Conservation (phyloP, 2,329 filamentous ascomycete genomes). For the Sporothrix luriei region DNA sequence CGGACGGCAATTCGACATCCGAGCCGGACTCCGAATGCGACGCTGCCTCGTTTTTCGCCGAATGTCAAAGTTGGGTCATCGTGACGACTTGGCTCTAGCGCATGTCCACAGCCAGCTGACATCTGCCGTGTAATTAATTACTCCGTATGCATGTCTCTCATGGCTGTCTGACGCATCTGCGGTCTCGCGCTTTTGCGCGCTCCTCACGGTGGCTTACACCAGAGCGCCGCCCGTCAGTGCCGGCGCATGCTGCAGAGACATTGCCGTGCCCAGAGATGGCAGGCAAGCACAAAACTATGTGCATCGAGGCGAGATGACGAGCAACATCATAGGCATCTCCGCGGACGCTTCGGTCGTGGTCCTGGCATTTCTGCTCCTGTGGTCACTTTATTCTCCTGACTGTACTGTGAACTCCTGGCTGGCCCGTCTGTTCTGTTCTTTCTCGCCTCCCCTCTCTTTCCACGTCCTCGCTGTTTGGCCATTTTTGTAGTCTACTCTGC, state of each 20-base stretch:
- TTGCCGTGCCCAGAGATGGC: too few species aligned
- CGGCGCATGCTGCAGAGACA: too few species aligned
- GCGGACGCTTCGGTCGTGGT: too few species aligned
- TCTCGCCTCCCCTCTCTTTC: too few species aligned
- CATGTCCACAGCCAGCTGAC: background rate
- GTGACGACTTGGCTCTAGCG: background rate
- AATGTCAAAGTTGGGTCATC: background rate
- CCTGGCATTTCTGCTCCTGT: background rate
- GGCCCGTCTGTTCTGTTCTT: too few species aligned
- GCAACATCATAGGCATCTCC: background rate
- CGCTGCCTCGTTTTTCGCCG: background rate
- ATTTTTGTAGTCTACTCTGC: too few species aligned
- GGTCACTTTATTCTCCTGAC: too few species aligned
- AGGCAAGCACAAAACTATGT: conserved; percentile 16
- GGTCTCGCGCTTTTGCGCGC: background rate
- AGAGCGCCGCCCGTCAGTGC: too few species aligned
- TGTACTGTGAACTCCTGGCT: too few species aligned
- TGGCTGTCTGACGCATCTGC: background rate
- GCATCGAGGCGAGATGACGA: too few species aligned
- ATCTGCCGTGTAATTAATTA: too few species aligned
- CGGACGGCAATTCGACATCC: background rate
- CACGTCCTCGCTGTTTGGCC: too few species aligned
- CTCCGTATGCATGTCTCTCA: conserved; percentile 6
- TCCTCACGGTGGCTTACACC: background rate
- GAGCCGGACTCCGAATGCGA: conserved; percentile 23